These are phyloP conservation scores for Annulohypoxylon moriforme DNA, from an alignment of 495 filamentous ascomycete genomes.

Conservation along the genomic window DNA sequence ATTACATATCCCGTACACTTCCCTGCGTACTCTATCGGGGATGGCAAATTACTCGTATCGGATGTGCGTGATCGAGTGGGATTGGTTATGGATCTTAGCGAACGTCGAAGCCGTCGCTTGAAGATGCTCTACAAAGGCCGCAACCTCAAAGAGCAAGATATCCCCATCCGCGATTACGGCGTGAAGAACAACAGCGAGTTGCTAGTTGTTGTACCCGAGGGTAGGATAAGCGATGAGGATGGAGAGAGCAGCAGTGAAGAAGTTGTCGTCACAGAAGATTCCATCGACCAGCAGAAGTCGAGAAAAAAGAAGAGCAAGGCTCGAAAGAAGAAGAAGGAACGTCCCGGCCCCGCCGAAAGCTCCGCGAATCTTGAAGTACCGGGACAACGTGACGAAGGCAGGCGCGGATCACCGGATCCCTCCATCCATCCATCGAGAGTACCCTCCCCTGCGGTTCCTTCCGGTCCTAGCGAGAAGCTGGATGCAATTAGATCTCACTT, in stretches of 20 bases:
- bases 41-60: constrained; percentile 75
- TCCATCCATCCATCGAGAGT: constrained; percentile 47
- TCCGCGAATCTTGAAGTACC: constrained; percentile 49
- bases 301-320: constrained; percentile 57
- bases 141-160: constrained; percentile 72
- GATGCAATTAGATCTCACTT: constrained; percentile 74
- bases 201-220: constrained; percentile 63
- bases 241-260: constrained; percentile 65
- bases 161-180: constrained; percentile 76
- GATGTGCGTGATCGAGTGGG: constrained; percentile 74
- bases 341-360: constrained; percentile 53
- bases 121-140: constrained; percentile 87
- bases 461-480: constrained; percentile 75
- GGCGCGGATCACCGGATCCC: constrained; percentile 37
- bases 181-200: constrained; percentile 85
- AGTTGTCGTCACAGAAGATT: constrained; percentile 51
- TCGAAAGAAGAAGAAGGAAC: constrained; percentile 57
- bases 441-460: constrained; percentile 50
- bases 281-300: constrained; percentile 41
- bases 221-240: constrained; percentile 60
- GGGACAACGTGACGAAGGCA: constrained; percentile 31
- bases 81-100: constrained; percentile 68
- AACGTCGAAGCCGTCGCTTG: constrained; percentile 65
- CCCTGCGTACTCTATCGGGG: constrained; percentile 82
- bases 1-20: constrained; percentile 82